Evolutionary conservation across 139 green algal genomes (phyloP), one percentile per base, ranked within the genome.

Genomic region (Mesotaenium endlicherianum): DNA sequence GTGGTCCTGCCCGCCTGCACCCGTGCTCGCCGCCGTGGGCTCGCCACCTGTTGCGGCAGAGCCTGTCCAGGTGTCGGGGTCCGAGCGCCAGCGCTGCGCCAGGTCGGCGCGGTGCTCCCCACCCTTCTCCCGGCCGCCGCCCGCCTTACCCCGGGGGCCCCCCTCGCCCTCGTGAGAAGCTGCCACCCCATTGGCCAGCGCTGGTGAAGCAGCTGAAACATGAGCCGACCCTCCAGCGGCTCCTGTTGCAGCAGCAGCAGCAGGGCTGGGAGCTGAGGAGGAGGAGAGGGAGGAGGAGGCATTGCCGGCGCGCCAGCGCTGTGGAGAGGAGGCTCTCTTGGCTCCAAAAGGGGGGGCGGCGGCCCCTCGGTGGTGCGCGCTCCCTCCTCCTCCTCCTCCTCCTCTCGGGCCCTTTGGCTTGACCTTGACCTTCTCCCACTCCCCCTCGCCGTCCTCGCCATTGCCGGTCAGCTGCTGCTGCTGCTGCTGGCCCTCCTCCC

Each of bases 341-440:
- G 6, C 60, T 44, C 31, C 30, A 40, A 44, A 34, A 16, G 30
- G 31, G 16, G 36, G 31, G 31, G 30, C 36, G 2, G 26, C 42
- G 5, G 16, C 34, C 31, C 0, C 31, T 72, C 36, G 60, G 60
- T 47, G 11, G 30, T 72, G 34, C 60, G 60, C 60, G 34, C 31
- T 6, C 16, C 31, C 16, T 34, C 30, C 30, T 4, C 26, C 16
- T 3, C 8, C 31, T 34, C 60, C 60, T 38, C 60, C 16, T 34
- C 41, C 30, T 3, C 60, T 34, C 60, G 31, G 4, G 5, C 75
- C 47, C 45, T 82, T 82, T n/a, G 53, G 57, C 11, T 68, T 76
- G 53, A 71, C 77, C 77, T 57, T 83, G 20, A 47, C 77, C 53
- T 77, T 14, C 55, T 83, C 55, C 77, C 77, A 49, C 45, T 83